Base-by-base conservation (phyloP, 495 filamentous ascomycete genomes). In the Emericellopsis terricola region DNA sequence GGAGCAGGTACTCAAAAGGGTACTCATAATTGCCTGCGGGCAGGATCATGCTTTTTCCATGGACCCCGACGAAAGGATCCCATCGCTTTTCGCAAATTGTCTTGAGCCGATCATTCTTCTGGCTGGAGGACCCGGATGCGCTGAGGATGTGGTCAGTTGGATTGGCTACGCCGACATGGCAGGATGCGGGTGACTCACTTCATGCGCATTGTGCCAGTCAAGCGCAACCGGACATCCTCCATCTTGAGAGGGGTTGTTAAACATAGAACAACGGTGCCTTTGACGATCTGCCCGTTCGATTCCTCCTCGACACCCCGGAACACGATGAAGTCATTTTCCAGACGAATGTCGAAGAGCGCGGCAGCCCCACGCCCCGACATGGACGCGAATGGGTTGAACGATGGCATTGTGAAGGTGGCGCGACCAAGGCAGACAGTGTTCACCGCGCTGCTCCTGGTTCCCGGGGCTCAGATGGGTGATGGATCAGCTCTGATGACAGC, bases 11-110 rank as follows among this genome's bases (percentile, higher is more conserved):
- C 43, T 89, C 73, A 52, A 94, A 94, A 1, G 79, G 78, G 58
- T 79, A 94, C 51, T 93, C 86, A 51, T 94, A 86, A 47, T 87
- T 84, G 31, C 81, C 83, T 3, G 78, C 64, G 4, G 65, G 60
- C 19, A 94, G 55, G 7, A 68, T 68, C 43, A 75, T 70, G 19
- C 76, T 59, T 41, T 46, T 59, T 1, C 46, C 53, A 14, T 51
- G 49, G 31, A 52, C 55, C 30, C 60, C 66, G 1, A 55, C 59
- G 39, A 69, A 69, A 3, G 62, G 56, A 7, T 46, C 24, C 63
- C 63, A 71, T 38, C 41, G 47, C 41, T 67, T 57, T 19, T 45
- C 56, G 37, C 61, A 48, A 30, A 71, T 51, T 4, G 44, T 49
- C 2, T 45, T 45, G 2, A 53, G 55, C 34, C 57, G 58, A 37